phyloP scores from a whole-genome alignment of 2,329 filamentous ascomycete species.

The Sclerotinia trifoliorum region DNA sequence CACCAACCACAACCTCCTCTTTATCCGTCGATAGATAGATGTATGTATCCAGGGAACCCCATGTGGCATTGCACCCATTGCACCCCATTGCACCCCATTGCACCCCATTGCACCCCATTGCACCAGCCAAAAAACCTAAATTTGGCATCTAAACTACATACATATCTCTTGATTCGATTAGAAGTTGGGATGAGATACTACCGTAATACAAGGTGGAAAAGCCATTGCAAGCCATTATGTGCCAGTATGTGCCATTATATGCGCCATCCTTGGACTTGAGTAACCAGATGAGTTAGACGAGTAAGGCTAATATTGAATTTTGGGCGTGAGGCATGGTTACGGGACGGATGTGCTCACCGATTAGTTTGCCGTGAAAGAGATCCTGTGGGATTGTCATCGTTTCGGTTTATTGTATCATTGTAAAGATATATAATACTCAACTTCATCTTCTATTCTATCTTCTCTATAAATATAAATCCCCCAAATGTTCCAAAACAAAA shows the following conservation, averaged over 20 bases:
- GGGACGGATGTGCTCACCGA: not conserved
- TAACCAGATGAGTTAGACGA: not conserved
- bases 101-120: slow-evolving; percentile 5
- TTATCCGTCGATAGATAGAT: not conserved
- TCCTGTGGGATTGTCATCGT: too few relatives aligned
- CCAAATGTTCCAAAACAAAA: too few relatives aligned
- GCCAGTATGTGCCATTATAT: not conserved
- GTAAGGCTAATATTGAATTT: slow-evolving; percentile 12
- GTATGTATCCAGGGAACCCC: not conserved
- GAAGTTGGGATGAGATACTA: not conserved
- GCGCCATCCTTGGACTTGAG: not conserved
- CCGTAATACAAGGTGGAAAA: too few relatives aligned
- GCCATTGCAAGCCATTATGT: not conserved
- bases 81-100: not conserved
- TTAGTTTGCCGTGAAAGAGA: not conserved
- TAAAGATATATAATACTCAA: not conserved
- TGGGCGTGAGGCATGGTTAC: not conserved
- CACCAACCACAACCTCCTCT: not conserved
- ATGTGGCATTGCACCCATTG: slow-evolving; percentile 4
- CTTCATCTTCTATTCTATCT: not conserved
- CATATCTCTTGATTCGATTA: not conserved
- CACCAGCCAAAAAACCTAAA: not conserved
- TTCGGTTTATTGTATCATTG: not conserved
- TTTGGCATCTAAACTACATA: not conserved
- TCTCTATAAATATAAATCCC: too few relatives aligned